These are phyloP conservation scores for Lathyrus sativus DNA, from an alignment of 306 rosid species.

Conservation along the genomic window DNA sequence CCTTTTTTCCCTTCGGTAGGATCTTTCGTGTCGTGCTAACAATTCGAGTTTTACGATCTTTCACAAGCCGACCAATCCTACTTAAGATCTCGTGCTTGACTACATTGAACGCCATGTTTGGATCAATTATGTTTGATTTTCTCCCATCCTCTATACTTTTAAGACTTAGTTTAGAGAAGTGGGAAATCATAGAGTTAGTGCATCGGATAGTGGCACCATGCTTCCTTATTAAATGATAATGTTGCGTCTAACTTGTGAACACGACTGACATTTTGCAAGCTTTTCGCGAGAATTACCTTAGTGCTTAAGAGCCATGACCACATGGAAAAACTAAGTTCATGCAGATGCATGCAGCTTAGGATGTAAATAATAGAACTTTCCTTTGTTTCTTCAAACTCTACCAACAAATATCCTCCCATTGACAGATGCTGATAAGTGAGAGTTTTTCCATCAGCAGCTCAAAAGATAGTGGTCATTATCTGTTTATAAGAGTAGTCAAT, in stretches of 20 bases:
- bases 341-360: background rate
- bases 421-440: background rate
- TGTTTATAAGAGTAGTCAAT: background rate
- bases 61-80: too few species aligned
- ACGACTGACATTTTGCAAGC: background rate
- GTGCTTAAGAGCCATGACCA: background rate
- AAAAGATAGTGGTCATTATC: conserved; percentile 13
- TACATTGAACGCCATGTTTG: too few species aligned
- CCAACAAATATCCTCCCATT: conserved; percentile 16
- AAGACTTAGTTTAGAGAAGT: background rate
- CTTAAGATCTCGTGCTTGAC: too few species aligned
- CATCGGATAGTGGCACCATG: background rate
- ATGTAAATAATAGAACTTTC: background rate
- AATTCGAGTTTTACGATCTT: too few species aligned
- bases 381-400: conserved; percentile 14
- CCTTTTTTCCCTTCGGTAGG: too few species aligned
- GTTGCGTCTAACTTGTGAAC: background rate
- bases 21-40: too few species aligned
- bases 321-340: background rate
- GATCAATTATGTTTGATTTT: background rate
- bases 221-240: background rate
- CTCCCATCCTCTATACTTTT: background rate
- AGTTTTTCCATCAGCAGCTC: conserved; percentile 22
- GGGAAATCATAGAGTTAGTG: background rate
- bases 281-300: background rate